Evolutionary conservation across 495 filamentous ascomycete genomes (phyloP).

Genomic region (Viridothelium virens): DNA sequence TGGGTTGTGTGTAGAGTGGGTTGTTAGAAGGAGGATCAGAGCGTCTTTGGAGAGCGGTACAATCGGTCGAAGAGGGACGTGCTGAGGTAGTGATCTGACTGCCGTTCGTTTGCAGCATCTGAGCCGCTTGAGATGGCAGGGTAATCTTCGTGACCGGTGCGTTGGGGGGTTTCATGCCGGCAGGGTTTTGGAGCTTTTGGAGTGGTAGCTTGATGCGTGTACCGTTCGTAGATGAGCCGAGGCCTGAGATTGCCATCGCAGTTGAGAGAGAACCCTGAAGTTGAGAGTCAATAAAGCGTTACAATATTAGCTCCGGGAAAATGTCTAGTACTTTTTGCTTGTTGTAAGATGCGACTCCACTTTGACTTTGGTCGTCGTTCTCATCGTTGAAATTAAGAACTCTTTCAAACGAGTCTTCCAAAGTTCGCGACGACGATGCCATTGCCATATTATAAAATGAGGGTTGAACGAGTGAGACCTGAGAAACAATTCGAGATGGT

Average conservation of each 20-base stretch:
- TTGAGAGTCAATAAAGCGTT: background rate
- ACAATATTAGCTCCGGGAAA: slow-evolving; percentile 4
- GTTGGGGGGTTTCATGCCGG: slow-evolving; percentile 30
- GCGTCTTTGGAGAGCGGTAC: slow-evolving; percentile 36
- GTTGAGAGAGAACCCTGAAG: slow-evolving; percentile 32
- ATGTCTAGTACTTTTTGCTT: slow-evolving; percentile 32
- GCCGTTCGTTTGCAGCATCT: slow-evolving; percentile 42
- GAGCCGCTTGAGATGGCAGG: slow-evolving; percentile 58
- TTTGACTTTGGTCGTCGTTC: slow-evolving; percentile 29
- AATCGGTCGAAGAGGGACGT: slow-evolving; percentile 39
- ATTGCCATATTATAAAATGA: background rate
- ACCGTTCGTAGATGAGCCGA: slow-evolving; percentile 27
- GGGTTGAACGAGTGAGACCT: background rate
- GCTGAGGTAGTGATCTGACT: slow-evolving; percentile 18
- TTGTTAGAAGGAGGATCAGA: slow-evolving; percentile 31
- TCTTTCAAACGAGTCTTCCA: slow-evolving; percentile 38
- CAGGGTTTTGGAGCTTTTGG: slow-evolving; percentile 33
- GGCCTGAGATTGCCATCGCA: slow-evolving; percentile 32
- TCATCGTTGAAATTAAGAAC: slow-evolving; percentile 32
- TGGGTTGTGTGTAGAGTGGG: slow-evolving; percentile 52
- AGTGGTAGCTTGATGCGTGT: slow-evolving; percentile 39
- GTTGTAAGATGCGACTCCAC: slow-evolving; percentile 26
- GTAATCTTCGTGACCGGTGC: slow-evolving; percentile 53
- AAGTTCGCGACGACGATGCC: slow-evolving; percentile 18
- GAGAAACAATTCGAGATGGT: background rate